Conservation (phyloP, 768 basidiomycete species). For the Exidia glandulosa region DNA sequence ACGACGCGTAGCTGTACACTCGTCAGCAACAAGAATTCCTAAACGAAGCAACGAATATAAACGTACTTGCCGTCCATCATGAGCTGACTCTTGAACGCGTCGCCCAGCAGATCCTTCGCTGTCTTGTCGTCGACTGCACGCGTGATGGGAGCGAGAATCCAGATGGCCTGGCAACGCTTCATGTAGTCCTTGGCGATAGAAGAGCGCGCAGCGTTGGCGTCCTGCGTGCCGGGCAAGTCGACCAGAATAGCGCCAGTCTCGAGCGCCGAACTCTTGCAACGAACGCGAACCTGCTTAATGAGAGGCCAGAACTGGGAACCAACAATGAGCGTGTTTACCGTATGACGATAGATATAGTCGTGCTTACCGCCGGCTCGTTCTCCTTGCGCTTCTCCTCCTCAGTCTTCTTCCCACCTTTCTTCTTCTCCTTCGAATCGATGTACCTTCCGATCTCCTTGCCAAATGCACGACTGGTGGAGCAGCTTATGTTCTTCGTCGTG, state of each 20-base stretch:
- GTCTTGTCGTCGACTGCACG: constrained; percentile 56
- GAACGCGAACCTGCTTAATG: constrained; percentile 51
- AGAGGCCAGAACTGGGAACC: constrained; percentile 49
- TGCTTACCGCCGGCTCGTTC: constrained; percentile 21
- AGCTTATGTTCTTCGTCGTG: constrained; percentile 38
- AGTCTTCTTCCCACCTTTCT: constrained; percentile 25
- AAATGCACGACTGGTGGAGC: constrained; percentile 41
- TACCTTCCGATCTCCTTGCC: constrained; percentile 47
- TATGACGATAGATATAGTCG: constrained; percentile 12
- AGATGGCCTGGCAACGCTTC: constrained; percentile 53
- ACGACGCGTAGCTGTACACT: constrained; percentile 38
- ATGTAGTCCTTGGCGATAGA: constrained; percentile 55
- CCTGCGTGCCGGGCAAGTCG: constrained; percentile 54
- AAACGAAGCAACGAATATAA: background rate
- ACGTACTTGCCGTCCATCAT: constrained; percentile 55
- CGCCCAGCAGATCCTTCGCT: constrained; percentile 51
- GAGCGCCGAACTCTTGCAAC: constrained; percentile 39
- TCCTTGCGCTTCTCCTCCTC: constrained; percentile 23
- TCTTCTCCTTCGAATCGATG: constrained; percentile 52
- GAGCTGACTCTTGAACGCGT: constrained; percentile 52
- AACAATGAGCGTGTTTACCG: constrained; percentile 12
- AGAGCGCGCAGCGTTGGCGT: constrained; percentile 53
- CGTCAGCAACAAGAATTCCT: constrained; percentile 1
- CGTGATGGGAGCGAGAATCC: constrained; percentile 57
- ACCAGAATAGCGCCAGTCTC: constrained; percentile 53